phyloP scores from a whole-genome alignment of 768 basidiomycete species.

The Tulasnella sp. region DNA sequence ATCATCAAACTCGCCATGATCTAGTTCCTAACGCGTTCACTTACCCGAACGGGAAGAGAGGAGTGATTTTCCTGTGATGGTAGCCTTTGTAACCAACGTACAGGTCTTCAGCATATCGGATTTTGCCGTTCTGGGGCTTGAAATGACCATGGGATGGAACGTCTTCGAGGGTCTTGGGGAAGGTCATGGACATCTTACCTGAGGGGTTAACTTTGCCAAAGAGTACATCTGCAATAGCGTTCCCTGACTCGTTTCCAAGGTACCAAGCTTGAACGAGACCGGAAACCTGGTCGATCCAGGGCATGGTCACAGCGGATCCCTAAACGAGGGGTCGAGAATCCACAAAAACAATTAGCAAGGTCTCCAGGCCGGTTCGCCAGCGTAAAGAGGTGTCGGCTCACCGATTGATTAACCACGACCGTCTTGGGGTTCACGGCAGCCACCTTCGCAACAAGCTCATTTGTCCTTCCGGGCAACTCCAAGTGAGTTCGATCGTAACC shows the following conservation, averaged over 20 bases:
- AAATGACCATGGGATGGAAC: slow-evolving; percentile 64
- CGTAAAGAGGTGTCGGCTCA: slow-evolving; percentile 42
- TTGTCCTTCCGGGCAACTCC: slow-evolving; percentile 60
- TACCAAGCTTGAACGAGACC: slow-evolving; percentile 68
- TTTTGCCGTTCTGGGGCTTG: slow-evolving; percentile 59
- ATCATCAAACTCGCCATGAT: slow-evolving; percentile 36
- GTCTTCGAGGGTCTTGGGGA: slow-evolving; percentile 64
- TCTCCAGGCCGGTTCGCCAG: not conserved
- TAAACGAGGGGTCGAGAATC: slow-evolving; percentile 38
- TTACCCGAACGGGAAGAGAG: slow-evolving; percentile 71
- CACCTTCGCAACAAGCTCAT: slow-evolving; percentile 60
- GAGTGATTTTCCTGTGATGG: slow-evolving; percentile 54
- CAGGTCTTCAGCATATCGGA: slow-evolving; percentile 31
- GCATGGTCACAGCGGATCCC: slow-evolving; percentile 76
- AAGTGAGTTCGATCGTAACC: slow-evolving; percentile 70
- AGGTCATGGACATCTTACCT: slow-evolving; percentile 62
- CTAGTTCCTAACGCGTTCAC: slow-evolving; percentile 34
- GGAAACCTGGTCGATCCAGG: slow-evolving; percentile 62
- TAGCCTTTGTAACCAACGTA: slow-evolving; percentile 64
- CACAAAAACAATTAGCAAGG: not conserved
- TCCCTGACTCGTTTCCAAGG: slow-evolving; percentile 67
- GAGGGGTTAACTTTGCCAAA: slow-evolving; percentile 65
- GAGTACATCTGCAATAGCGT: slow-evolving; percentile 65
- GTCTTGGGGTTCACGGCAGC: slow-evolving; percentile 60
- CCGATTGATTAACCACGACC: slow-evolving; percentile 55